Evolutionary conservation across 257 asterid species (phyloP).

Genomic region (Solanum pennellii): DNA sequence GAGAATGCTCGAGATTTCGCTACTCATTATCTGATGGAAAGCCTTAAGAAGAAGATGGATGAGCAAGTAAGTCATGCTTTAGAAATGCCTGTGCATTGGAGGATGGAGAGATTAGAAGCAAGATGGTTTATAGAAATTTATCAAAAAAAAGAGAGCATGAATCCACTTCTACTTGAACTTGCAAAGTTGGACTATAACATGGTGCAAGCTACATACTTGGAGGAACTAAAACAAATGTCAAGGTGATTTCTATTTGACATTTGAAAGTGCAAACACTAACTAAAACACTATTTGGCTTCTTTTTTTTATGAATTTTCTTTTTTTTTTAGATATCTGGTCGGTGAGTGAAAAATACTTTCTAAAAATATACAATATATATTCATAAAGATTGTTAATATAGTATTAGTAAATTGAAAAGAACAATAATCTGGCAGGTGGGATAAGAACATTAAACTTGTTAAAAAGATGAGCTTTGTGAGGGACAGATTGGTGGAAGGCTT

Average conservation of each 20-base stretch:
- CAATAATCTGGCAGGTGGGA: slow-evolving; percentile 13
- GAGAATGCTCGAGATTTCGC: slow-evolving; percentile 8
- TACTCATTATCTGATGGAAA: neutral
- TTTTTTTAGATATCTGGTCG: neutral
- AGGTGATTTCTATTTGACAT: neutral
- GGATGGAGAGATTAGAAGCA: slow-evolving; percentile 14
- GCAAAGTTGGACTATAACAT: slow-evolving; percentile 27
- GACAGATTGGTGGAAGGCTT: slow-evolving; percentile 25
- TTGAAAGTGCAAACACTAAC: neutral
- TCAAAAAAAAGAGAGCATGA: neutral
- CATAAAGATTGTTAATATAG: no score
- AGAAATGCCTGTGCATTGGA: slow-evolving; percentile 22
- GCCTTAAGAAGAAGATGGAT: neutral
- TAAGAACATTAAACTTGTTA: slow-evolving; percentile 1
- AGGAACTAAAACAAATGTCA: slow-evolving; percentile 21
- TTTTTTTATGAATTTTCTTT: neutral
- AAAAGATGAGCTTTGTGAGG: slow-evolving; percentile 17
- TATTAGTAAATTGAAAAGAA: neutral
- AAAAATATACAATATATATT: neutral
- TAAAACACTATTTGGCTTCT: neutral
- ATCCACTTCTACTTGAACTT: slow-evolving; percentile 17
- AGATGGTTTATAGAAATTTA: slow-evolving; percentile 18
- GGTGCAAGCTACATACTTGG: slow-evolving; percentile 14
- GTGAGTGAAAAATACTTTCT: neutral
- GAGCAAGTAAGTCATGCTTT: slow-evolving; percentile 12